Evolutionary conservation across 495 filamentous ascomycete species (phyloP).

Genomic region (Entonaema liquescens): DNA sequence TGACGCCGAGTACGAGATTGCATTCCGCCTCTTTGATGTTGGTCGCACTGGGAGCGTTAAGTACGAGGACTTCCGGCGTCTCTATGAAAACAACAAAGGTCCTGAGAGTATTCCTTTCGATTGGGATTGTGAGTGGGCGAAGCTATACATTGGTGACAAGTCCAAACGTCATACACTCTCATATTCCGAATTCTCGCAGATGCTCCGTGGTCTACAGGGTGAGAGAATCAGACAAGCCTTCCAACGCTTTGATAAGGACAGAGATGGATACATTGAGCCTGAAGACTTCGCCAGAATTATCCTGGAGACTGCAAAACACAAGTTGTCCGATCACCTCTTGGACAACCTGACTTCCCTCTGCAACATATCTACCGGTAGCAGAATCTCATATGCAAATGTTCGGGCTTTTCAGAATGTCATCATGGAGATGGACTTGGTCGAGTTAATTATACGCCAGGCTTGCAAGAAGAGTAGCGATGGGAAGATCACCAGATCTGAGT

Average conservation of each 20-base stretch:
- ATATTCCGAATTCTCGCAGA: slow-evolving; percentile 97
- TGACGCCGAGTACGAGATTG: slow-evolving; percentile 98
- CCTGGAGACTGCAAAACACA: slow-evolving; percentile 89
- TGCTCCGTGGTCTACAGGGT: slow-evolving; percentile 94
- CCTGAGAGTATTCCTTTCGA: slow-evolving; percentile 87
- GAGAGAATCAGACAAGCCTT: slow-evolving; percentile 96
- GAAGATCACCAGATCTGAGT: slow-evolving; percentile 92
- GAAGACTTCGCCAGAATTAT: slow-evolving; percentile 98
- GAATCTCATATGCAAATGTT: slow-evolving; percentile 97
- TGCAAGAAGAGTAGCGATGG: slow-evolving; percentile 84
- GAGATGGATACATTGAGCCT: slow-evolving; percentile 96
- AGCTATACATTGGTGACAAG: slow-evolving; percentile 86
- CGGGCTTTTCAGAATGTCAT: slow-evolving; percentile 97
- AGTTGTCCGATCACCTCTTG: slow-evolving; percentile 96
- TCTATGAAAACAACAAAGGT: slow-evolving; percentile 86
- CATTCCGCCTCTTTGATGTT: slow-evolving; percentile 92
- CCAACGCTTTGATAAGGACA: slow-evolving; percentile 87
- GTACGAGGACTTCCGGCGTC: slow-evolving; percentile 81
- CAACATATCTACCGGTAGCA: slow-evolving; percentile 90
- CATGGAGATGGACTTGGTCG: slow-evolving; percentile 95
- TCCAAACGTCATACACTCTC: slow-evolving; percentile 86
- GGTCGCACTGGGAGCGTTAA: slow-evolving; percentile 83
- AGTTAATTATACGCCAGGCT: slow-evolving; percentile 87
- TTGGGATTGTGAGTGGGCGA: slow-evolving; percentile 98
- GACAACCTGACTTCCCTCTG: slow-evolving; percentile 92